Percentiles rank a stretch among this genome's conserved stretches.
These are phyloP conservation scores for Phytophthora citricola DNA, from an alignment of 352 stramenopile genomes.

Conservation along the genomic window DNA sequence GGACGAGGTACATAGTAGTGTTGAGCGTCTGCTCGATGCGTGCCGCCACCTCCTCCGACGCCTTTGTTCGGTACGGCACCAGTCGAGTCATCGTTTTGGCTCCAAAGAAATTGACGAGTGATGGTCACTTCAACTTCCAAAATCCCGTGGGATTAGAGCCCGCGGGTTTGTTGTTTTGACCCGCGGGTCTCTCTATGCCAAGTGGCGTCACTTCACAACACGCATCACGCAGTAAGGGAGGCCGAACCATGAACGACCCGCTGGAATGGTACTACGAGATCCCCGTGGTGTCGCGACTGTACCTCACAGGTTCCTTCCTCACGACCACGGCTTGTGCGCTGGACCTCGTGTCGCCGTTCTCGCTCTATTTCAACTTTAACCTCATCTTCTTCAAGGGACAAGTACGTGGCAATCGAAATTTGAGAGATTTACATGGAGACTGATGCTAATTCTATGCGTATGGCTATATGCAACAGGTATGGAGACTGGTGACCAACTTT, in stretches of 20 bases:
- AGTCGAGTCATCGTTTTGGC: constrained; percentile 60
- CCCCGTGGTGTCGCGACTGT: constrained; percentile 96
- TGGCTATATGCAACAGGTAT: constrained; percentile 64
- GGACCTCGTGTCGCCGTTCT: constrained; percentile 98
- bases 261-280: constrained; percentile 99
- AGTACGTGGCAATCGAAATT: constrained; percentile 46
- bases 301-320: constrained; percentile 98
- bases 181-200: constrained; percentile 30
- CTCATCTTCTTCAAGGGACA: constrained; percentile 98
- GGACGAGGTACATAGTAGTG: constrained; percentile 84
- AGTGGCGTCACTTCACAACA: constrained; percentile 43
- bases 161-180: constrained; percentile 7
- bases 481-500: constrained; percentile 98
- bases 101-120: constrained; percentile 27
- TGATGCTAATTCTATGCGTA: neutral
- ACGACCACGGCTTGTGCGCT: constrained; percentile 96
- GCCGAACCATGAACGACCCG: constrained; percentile 78
- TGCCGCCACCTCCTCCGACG: constrained; percentile 46
- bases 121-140: constrained; percentile 41
- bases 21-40: constrained; percentile 73
- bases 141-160: constrained; percentile 6
- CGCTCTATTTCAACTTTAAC: constrained; percentile 95
- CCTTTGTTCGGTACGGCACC: constrained; percentile 69
- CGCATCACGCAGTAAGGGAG: constrained; percentile 1
- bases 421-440: neutral